Conservation (phyloP, 306 rosid species). For the Malus orientalis region DNA sequence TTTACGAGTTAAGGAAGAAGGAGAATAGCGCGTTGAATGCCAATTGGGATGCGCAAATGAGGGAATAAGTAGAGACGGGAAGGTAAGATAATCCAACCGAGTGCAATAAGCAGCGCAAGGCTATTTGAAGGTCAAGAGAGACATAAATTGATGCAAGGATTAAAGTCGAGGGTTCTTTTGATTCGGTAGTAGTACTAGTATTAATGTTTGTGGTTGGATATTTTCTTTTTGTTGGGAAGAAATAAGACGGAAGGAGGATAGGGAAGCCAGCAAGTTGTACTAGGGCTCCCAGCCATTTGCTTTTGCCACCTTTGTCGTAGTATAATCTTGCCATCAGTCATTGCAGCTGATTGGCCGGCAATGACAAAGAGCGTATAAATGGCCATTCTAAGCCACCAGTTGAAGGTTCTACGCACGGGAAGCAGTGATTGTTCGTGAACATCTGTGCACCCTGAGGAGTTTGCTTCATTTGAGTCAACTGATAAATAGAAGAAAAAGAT, state of each 20-base stretch:
- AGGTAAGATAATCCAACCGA: conserved; percentile 29
- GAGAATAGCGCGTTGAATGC: conserved; percentile 52
- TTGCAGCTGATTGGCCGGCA: conserved; percentile 18
- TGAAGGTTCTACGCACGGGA: neutral
- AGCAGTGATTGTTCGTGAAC: neutral
- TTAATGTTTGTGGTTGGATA: neutral
- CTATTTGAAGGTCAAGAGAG: conserved; percentile 20
- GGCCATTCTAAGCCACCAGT: conserved; percentile 20
- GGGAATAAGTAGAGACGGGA: conserved; percentile 39
- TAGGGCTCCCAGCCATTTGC: conserved; percentile 25
- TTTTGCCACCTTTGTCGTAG: conserved; percentile 24
- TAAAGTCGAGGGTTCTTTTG: conserved; percentile 4
- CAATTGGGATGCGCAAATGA: conserved; percentile 32
- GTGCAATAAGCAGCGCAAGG: conserved; percentile 3
- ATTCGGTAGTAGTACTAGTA: neutral
- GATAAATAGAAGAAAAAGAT: too few species aligned
- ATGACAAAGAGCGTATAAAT: conserved; percentile 6
- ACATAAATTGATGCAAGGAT: conserved; percentile 15
- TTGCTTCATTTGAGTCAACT: neutral
- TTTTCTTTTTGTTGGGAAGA: neutral
- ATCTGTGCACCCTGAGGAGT: neutral
- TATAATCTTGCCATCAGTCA: conserved; percentile 23
- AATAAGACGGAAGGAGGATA: conserved; percentile 17
- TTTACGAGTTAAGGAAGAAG: conserved; percentile 1
- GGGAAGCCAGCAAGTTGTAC: conserved; percentile 29